phyloP scores from a whole-genome alignment of 768 basidiomycete species.

The Paxillus involutus region DNA sequence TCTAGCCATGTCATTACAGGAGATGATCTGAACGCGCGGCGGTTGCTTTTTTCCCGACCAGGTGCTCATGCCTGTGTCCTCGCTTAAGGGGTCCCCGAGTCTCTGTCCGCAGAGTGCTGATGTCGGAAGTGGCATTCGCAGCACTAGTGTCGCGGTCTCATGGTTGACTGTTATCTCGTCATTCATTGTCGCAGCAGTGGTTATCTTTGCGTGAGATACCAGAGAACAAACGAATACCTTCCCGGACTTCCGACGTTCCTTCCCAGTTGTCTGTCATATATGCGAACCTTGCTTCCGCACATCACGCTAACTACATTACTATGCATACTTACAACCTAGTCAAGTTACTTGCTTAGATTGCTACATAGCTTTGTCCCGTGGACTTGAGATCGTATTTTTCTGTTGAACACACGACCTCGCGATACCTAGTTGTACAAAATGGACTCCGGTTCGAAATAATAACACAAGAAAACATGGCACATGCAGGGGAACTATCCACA shows the following conservation, averaged over 20 bases:
- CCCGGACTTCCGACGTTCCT: background rate
- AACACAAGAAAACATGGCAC: too few species aligned
- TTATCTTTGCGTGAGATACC: constrained; percentile 8
- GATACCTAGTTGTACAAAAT: too few species aligned
- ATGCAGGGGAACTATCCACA: too few species aligned
- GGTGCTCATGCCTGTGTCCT: constrained; percentile 36
- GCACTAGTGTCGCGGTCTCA: background rate
- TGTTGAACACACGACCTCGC: background rate
- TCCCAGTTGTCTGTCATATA: background rate
- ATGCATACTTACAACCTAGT: background rate
- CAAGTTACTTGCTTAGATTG: constrained; percentile 6
- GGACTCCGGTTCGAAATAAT: too few species aligned
- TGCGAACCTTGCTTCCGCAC: background rate
- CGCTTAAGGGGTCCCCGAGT: constrained; percentile 18
- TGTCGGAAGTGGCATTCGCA: constrained; percentile 2
- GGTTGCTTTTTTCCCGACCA: constrained; percentile 10
- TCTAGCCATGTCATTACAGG: background rate
- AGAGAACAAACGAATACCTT: background rate
- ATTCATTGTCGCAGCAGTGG: constrained; percentile 1
- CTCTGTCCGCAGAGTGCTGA: constrained; percentile 17
- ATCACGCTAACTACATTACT: constrained; percentile 1
- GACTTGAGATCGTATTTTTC: constrained; percentile 1
- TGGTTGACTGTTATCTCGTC: constrained; percentile 9
- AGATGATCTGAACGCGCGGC: background rate
- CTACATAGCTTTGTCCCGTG: constrained; percentile 15